Conservation (phyloP, 257 asterid genomes). For the Forsythia viridissima region DNA sequence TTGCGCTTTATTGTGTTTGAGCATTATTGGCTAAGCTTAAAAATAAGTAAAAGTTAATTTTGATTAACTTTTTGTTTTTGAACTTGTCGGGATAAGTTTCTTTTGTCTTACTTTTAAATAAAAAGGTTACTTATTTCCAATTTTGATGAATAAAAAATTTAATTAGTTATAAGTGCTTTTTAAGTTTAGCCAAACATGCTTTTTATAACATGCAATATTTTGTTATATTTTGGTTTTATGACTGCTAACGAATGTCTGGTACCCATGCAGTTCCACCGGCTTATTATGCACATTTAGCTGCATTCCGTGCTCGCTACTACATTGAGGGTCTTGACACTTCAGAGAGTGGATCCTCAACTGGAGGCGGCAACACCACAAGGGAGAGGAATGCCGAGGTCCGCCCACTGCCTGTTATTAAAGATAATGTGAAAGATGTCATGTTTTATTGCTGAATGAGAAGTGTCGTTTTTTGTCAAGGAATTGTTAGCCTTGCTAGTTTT, state of each 20-base stretch:
- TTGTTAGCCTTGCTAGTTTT: not conserved
- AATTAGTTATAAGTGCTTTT: not conserved
- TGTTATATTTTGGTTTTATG: not conserved
- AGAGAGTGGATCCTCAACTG: slow-evolving; percentile 43
- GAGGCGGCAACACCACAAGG: slow-evolving; percentile 39
- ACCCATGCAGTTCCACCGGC: slow-evolving; percentile 75
- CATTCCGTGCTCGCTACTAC: slow-evolving; percentile 76
- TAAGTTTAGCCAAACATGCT: not conserved
- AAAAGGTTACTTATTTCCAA: not conserved
- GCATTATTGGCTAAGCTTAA: not conserved
- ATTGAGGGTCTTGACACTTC: slow-evolving; percentile 42
- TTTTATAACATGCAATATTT: not conserved
- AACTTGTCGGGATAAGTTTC: not conserved
- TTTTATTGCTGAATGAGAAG: not conserved
- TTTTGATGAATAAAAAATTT: not conserved
- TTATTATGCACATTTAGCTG: slow-evolving; percentile 80
- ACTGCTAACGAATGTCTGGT: not conserved
- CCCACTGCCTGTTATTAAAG: slow-evolving; percentile 47
- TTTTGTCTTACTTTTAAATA: not conserved
- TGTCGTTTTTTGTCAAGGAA: not conserved
- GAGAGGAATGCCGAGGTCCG: slow-evolving; percentile 29
- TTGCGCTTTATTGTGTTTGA: not conserved
- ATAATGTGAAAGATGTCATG: slow-evolving; percentile 40
- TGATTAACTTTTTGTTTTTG: not conserved
- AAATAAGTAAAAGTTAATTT: not conserved